Evolutionary conservation across 1,284 basidiomycete genomes (phyloP).

Genomic region (Coniferiporia sulphurascens): DNA sequence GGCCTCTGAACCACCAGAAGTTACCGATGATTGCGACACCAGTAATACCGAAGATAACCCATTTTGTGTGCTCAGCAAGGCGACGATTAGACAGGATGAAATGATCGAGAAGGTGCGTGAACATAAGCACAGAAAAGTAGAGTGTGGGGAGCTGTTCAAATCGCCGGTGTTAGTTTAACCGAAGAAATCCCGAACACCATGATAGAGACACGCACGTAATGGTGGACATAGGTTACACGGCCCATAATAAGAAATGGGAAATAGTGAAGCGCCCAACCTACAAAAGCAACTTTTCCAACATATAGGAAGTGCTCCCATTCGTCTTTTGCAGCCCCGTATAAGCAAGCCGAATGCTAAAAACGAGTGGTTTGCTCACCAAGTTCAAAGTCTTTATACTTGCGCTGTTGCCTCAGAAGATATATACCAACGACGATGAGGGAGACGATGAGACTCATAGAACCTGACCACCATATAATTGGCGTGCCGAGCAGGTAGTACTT

Average conservation of each 20-base stretch:
- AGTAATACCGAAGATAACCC: constrained; percentile 63
- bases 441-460: constrained; percentile 62
- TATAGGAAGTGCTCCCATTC: constrained; percentile 96
- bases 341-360: constrained; percentile 9
- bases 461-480: constrained; percentile 90
- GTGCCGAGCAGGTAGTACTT: constrained; percentile 96
- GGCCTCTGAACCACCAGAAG: constrained; percentile 93
- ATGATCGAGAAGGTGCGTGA: constrained; percentile 88
- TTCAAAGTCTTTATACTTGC: constrained; percentile 89
- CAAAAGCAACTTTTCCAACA: constrained; percentile 85
- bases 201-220: constrained; percentile 58
- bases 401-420: constrained; percentile 82
- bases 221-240: constrained; percentile 87
- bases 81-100: constrained; percentile 78
- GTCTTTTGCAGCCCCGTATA: constrained; percentile 36
- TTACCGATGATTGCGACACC: constrained; percentile 60
- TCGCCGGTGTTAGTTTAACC: constrained; percentile 2
- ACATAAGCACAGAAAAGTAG: constrained; percentile 93
- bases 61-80: constrained; percentile 60
- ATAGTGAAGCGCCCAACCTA: constrained; percentile 93
- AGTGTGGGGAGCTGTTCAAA: constrained; percentile 77
- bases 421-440: constrained; percentile 51
- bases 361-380: constrained; percentile 47
- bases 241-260: constrained; percentile 95
- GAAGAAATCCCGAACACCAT: background rate